Evolutionary conservation across 257 asterid species (phyloP).

Genomic region (Solanum virginianum): DNA sequence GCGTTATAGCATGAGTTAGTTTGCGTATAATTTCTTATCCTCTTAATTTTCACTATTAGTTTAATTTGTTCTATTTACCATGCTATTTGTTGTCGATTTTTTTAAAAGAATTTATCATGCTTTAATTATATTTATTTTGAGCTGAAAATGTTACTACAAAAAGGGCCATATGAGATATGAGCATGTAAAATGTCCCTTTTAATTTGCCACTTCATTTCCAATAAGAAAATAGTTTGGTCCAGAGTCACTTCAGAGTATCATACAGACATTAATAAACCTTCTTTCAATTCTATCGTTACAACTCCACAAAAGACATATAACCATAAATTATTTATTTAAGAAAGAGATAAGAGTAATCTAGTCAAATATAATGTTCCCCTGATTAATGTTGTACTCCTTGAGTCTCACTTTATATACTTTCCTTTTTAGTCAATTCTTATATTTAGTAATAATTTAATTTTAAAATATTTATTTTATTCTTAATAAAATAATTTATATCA

Average conservation of each 20-base stretch:
- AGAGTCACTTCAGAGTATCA: not conserved
- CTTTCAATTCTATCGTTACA: not conserved
- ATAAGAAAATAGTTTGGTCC: not conserved
- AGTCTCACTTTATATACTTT: too few relatives aligned
- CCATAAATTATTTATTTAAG: not conserved
- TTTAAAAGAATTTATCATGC: not conserved
- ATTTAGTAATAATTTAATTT: too few relatives aligned
- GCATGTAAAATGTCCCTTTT: not conserved
- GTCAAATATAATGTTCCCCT: not conserved
- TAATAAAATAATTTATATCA: too few relatives aligned
- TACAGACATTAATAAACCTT: not conserved
- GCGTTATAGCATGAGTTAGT: not conserved
- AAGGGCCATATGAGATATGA: not conserved
- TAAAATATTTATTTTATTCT: too few relatives aligned
- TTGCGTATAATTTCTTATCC: not conserved
- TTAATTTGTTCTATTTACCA: not conserved
- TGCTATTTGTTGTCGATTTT: not conserved
- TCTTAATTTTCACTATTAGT: not conserved
- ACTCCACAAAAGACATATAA: not conserved
- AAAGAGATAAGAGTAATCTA: not conserved
- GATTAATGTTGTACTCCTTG: not conserved
- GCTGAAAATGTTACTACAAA: not conserved
- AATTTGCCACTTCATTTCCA: not conserved
- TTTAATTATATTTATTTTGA: not conserved
- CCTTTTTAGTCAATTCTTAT: too few relatives aligned